A percentile compares a stretch with the other conserved stretches of the same genome.
phyloP scores from a whole-genome alignment of 1,284 basidiomycete species.

The Hemileia vastatrix region DNA sequence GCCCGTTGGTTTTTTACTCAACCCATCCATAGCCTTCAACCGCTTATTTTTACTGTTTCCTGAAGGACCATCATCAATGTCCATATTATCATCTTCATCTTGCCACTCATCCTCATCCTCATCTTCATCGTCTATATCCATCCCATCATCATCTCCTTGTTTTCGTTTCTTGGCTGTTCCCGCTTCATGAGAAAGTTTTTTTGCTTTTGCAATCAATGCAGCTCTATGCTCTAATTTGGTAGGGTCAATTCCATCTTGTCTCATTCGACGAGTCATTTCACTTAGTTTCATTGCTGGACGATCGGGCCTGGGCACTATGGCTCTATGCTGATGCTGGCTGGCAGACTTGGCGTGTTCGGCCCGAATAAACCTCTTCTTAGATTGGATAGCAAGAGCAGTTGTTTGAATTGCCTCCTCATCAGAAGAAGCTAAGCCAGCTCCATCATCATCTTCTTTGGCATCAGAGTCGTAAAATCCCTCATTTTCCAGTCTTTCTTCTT shows the following conservation, averaged over 20 bases:
- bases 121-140: constrained; percentile 51
- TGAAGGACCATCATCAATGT: constrained; percentile 41
- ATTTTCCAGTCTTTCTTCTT: constrained; percentile 84
- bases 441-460: constrained; percentile 57
- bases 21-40: constrained; percentile 10
- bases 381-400: constrained; percentile 57
- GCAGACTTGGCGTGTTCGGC: constrained; percentile 74
- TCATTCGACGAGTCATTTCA: constrained; percentile 72
- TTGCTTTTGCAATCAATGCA: constrained; percentile 65
- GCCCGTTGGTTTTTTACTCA: constrained; percentile 55
- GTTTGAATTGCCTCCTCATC: constrained; percentile 76
- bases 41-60: constrained; percentile 52
- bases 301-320: constrained; percentile 20
- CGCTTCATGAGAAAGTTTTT: constrained; percentile 49
- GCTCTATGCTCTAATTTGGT: constrained; percentile 79
- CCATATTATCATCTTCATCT: constrained; percentile 43
- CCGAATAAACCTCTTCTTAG: constrained; percentile 59
- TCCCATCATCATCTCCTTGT: constrained; percentile 49
- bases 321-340: constrained; percentile 63
- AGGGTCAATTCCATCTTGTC: constrained; percentile 79
- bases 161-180: constrained; percentile 57
- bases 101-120: too few species aligned
- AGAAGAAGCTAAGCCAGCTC: constrained; percentile 48
- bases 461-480: constrained; percentile 92
- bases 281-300: constrained; percentile 53